Evolutionary conservation across 2,329 filamentous ascomycete genomes (phyloP).

Genomic region (Aspergillus chevalieri): DNA sequence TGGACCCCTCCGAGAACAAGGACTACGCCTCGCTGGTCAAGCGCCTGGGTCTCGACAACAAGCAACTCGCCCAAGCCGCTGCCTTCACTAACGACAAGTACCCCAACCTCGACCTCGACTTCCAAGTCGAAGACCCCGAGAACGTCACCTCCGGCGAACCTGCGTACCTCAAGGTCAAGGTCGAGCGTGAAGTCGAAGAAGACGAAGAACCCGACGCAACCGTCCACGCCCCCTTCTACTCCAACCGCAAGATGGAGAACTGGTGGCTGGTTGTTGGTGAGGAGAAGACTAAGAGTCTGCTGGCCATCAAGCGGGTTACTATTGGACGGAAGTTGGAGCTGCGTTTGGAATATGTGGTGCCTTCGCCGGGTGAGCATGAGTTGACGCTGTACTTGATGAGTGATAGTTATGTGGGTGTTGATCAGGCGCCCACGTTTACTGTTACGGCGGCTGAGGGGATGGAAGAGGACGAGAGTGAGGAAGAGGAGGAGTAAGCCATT

Average conservation of each 20-base stretch:
- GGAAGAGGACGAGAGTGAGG: conserved; percentile 88
- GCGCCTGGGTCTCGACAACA: conserved; percentile 69
- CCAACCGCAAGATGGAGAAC: conserved; percentile 85
- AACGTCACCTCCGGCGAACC: conserved; percentile 74
- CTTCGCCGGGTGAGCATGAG: conserved; percentile 76
- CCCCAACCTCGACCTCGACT: conserved; percentile 86
- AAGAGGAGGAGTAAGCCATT: conserved; percentile 54
- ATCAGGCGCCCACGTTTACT: conserved; percentile 86
- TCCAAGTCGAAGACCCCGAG: conserved; percentile 75
- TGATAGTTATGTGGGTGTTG: conserved; percentile 92
- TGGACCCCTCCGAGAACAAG: conserved; percentile 90
- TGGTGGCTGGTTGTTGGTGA: conserved; percentile 98
- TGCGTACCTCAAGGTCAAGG: conserved; percentile 73
- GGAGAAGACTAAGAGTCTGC: conserved; percentile 75
- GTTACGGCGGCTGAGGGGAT: conserved; percentile 84
- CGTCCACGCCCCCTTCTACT: conserved; percentile 94
- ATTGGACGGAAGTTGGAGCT: conserved; percentile 72
- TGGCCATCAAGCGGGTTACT: conserved; percentile 92
- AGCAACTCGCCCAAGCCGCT: conserved; percentile 80
- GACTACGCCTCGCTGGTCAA: conserved; percentile 73
- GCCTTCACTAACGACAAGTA: conserved; percentile 95
- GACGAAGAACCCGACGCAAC: conserved; percentile 70
- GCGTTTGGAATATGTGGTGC: conserved; percentile 81
- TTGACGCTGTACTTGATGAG: conserved; percentile 93
- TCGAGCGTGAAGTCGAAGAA: conserved; percentile 74